Conservation (phyloP, 352 stramenopile genomes). For the Pythium angustatum region DNA sequence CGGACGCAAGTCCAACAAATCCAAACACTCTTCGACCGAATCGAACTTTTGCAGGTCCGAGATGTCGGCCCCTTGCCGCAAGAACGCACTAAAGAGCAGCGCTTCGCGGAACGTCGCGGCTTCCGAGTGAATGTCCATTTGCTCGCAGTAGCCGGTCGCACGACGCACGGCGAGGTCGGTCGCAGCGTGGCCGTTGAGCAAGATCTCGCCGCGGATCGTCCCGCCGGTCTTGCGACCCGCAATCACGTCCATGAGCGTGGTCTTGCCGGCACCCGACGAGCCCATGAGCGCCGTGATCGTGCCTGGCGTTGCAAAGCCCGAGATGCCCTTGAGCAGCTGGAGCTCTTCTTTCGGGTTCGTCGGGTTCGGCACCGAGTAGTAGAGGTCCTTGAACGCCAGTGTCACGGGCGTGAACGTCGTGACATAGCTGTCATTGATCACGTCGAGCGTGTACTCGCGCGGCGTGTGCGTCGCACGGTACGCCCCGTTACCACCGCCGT, state of each 20-base stretch:
- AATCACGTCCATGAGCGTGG: background rate
- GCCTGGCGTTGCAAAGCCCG: slow-evolving; percentile 8
- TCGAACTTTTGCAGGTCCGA: background rate
- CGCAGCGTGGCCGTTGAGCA: slow-evolving; percentile 13
- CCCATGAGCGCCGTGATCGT: slow-evolving; percentile 31
- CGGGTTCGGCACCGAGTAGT: background rate
- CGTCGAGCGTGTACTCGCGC: background rate
- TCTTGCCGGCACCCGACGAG: background rate
- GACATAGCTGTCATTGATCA: slow-evolving; percentile 30
- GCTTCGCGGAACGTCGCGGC: slow-evolving; percentile 46
- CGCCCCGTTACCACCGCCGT: too few species aligned
- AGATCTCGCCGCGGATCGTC: background rate
- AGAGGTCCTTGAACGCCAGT: slow-evolving; percentile 4
- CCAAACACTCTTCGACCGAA: background rate
- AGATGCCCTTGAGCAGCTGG: background rate
- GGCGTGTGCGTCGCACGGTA: too few species aligned
- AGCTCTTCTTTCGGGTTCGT: background rate
- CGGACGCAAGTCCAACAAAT: slow-evolving; percentile 9
- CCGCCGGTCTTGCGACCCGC: background rate
- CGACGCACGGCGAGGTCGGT: background rate
- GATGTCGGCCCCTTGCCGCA: background rate
- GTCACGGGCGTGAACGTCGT: slow-evolving; percentile 19
- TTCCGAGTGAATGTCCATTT: slow-evolving; percentile 80
- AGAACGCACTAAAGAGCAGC: background rate
- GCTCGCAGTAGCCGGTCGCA: slow-evolving; percentile 79